phyloP scores from a whole-genome alignment of 345 rosid species.

The Brassica incana region DNA sequence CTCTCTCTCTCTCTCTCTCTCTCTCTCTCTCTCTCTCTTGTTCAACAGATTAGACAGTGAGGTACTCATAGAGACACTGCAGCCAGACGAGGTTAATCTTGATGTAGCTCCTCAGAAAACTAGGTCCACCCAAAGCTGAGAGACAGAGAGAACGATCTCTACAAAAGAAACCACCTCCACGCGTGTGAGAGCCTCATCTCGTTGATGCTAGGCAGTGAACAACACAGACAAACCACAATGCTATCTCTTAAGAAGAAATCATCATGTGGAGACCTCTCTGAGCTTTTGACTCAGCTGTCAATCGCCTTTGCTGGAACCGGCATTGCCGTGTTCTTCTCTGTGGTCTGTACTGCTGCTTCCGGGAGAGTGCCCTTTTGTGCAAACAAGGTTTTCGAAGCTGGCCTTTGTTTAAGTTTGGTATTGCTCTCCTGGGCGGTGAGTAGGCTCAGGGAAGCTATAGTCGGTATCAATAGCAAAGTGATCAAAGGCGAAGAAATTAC shows the following conservation, averaged over 20 bases:
- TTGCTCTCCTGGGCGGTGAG: conserved; percentile 74
- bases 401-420: conserved; percentile 64
- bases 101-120: conserved; percentile 53
- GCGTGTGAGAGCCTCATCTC: conserved; percentile 78
- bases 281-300: conserved; percentile 66
- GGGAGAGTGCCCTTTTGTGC: conserved; percentile 53
- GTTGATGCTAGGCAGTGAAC: conserved; percentile 61
- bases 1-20: no score
- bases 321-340: conserved; percentile 64
- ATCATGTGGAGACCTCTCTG: conserved; percentile 62
- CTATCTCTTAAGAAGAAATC: conserved; percentile 64
- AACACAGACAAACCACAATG: conserved; percentile 48
- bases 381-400: conserved; percentile 52
- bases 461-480: conserved; percentile 42
- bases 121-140: conserved; percentile 47
- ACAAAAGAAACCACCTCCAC: conserved; percentile 59
- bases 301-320: conserved; percentile 79
- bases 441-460: conserved; percentile 54
- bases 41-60: conserved; percentile 18
- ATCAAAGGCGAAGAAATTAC: conserved; percentile 57
- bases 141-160: conserved; percentile 51
- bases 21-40: conserved; percentile 11
- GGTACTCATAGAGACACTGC: conserved; percentile 2
- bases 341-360: conserved; percentile 52
- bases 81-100: conserved; percentile 37